These are phyloP conservation scores for Tylopilus felleus DNA, from an alignment of 768 basidiomycete species.

Conservation along the genomic window DNA sequence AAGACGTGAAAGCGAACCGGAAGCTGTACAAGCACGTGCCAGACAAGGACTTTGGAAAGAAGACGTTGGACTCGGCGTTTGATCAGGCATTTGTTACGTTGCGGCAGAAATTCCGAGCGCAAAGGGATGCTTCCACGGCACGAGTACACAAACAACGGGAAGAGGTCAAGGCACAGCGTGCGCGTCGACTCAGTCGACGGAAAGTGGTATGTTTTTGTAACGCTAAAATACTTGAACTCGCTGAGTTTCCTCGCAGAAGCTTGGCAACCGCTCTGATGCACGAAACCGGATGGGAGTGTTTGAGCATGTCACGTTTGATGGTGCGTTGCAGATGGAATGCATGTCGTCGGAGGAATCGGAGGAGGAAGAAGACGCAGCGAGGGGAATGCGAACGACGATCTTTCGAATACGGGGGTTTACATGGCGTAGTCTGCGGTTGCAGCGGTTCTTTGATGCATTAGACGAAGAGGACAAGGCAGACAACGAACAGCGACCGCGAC, in stretches of 20 bases:
- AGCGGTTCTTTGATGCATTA: slow-evolving; percentile 56
- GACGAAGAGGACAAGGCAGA: slow-evolving; percentile 55
- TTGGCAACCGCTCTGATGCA: slow-evolving; percentile 58
- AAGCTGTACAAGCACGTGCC: slow-evolving; percentile 59
- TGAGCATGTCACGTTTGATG: slow-evolving; percentile 64
- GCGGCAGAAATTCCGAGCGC: slow-evolving; percentile 62
- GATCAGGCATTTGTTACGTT: slow-evolving; percentile 71
- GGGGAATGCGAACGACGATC: slow-evolving; percentile 32
- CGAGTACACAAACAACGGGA: slow-evolving; percentile 48
- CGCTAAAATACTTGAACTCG: too few relatives aligned
- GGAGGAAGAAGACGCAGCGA: slow-evolving; percentile 37
- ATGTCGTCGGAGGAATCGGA: slow-evolving; percentile 83
- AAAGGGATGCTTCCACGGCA: slow-evolving; percentile 49
- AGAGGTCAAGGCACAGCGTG: slow-evolving; percentile 57
- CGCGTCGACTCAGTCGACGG: slow-evolving; percentile 57
- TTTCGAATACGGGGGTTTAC: slow-evolving; percentile 55
- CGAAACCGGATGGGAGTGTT: slow-evolving; percentile 52
- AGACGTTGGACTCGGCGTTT: slow-evolving; percentile 57
- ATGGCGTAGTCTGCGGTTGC: slow-evolving; percentile 68
- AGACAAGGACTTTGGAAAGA: slow-evolving; percentile 63
- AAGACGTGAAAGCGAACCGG: slow-evolving; percentile 56
- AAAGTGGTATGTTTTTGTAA: slow-evolving; percentile 49
- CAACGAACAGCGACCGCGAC: slow-evolving; percentile 47
- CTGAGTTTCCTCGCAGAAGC: slow-evolving; percentile 43
- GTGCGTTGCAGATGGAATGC: slow-evolving; percentile 68